These are phyloP conservation scores for Russula sp. DNA, from an alignment of 768 basidiomycete genomes.

Conservation along the genomic window DNA sequence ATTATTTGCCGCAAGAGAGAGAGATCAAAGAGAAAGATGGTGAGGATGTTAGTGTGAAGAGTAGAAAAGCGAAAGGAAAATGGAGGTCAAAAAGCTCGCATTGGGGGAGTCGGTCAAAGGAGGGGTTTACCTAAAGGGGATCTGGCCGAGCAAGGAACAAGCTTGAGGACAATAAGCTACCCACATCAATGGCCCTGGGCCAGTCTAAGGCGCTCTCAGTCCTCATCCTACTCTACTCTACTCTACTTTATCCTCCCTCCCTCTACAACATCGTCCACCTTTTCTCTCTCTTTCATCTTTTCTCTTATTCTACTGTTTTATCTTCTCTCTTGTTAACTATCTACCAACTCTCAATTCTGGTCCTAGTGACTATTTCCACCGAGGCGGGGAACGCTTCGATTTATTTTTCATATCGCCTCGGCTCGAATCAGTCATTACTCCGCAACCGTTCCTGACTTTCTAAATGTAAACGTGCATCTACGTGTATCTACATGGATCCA, in stretches of 20 bases:
- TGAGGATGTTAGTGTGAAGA: not conserved
- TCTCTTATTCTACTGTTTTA: not conserved
- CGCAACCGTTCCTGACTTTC: not conserved
- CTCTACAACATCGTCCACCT: too few species aligned
- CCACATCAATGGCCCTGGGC: not conserved
- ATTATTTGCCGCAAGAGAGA: constrained; percentile 1
- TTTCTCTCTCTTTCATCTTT: not conserved
- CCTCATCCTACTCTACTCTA: too few species aligned
- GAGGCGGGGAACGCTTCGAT: too few species aligned
- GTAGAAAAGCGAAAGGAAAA: not conserved
- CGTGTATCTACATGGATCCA: constrained; percentile 18
- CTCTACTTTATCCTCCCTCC: too few species aligned
- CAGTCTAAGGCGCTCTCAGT: too few species aligned
- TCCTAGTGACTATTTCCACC: not conserved
- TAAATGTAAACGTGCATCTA: not conserved
- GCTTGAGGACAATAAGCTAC: constrained; percentile 1
- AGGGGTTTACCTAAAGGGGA: not conserved
- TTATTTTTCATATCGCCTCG: not conserved
- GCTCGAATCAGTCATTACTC: not conserved
- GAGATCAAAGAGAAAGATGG: not conserved
- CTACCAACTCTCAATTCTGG: not conserved
- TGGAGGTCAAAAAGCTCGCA: not conserved
- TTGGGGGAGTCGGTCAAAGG: not conserved
- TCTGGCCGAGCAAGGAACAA: too few species aligned
- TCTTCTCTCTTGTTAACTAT: too few species aligned